Conservation (phyloP, 768 basidiomycete species). For the Lentinula boryana region DNA sequence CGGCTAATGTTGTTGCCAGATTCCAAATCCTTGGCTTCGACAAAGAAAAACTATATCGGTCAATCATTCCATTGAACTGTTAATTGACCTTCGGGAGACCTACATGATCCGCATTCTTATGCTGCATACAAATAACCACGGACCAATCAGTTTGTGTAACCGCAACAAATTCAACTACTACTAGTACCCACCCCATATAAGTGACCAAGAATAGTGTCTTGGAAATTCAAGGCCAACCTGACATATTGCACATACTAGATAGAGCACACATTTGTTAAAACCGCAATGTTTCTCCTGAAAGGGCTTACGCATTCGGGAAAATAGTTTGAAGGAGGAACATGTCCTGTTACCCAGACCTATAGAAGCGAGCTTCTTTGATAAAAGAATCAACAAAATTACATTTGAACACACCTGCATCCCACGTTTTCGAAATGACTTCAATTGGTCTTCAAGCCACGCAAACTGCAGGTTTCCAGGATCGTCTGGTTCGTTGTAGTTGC, state of each 20-base stretch:
- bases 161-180: neutral
- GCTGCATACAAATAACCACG: constrained; percentile 28
- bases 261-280: constrained; percentile 5
- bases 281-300: constrained; percentile 2
- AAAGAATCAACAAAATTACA: constrained; percentile 1
- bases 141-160: constrained; percentile 16
- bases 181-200: constrained; percentile 66
- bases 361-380: constrained; percentile 11
- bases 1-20: constrained; percentile 18
- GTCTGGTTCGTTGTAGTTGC: constrained; percentile 48
- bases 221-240: constrained; percentile 74
- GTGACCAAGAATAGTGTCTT: constrained; percentile 73
- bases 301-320: constrained; percentile 78
- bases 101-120: constrained; percentile 85
- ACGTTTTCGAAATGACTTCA: constrained; percentile 57
- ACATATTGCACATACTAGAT: constrained; percentile 61
- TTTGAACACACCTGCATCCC: constrained; percentile 60
- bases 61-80: constrained; percentile 1
- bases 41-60: constrained; percentile 44
- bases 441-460: constrained; percentile 87
- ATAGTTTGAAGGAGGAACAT: constrained; percentile 84
- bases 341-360: constrained; percentile 59
- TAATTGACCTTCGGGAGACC: constrained; percentile 11
- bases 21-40: constrained; percentile 49
- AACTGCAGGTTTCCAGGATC: constrained; percentile 89